Evolutionary conservation across 1,284 basidiomycete species (phyloP).

Genomic region (Ustilago bromivora): DNA sequence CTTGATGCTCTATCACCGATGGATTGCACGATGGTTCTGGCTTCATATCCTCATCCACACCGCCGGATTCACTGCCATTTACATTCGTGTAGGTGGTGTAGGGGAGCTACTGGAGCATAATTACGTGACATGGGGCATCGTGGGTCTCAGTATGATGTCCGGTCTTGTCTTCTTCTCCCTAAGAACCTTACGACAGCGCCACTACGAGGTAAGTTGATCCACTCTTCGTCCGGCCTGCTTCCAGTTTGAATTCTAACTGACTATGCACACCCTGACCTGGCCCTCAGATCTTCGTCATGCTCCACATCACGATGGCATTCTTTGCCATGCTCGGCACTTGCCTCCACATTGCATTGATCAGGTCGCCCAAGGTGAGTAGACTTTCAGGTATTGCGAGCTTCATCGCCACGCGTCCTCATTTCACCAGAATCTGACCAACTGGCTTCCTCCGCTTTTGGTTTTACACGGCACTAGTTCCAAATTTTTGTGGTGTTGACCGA

Average conservation of each 20-base stretch:
- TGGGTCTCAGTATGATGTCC: slow-evolving; percentile 38
- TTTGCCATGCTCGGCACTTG: slow-evolving; percentile 63
- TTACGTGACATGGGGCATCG: slow-evolving; percentile 66
- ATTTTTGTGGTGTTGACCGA: slow-evolving; percentile 43
- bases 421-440: background rate
- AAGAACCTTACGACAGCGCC: slow-evolving; percentile 32
- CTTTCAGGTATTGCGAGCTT: background rate
- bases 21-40: slow-evolving; percentile 64
- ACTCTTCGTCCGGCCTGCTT: background rate
- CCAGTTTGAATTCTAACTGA: slow-evolving; percentile 10
- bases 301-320: slow-evolving; percentile 65
- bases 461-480: slow-evolving; percentile 14
- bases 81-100: slow-evolving; percentile 7
- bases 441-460: background rate
- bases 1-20: slow-evolving; percentile 68
- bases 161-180: slow-evolving; percentile 47
- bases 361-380: slow-evolving; percentile 28
- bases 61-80: slow-evolving; percentile 34
- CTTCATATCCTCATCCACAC: slow-evolving; percentile 61
- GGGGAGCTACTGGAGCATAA: slow-evolving; percentile 27
- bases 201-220: slow-evolving; percentile 42
- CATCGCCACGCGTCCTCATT: background rate
- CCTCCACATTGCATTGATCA: slow-evolving; percentile 62
- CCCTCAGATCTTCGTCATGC: slow-evolving; percentile 56
- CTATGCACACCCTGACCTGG: too few species aligned